These are phyloP conservation scores for Blastocystis sp. DNA, from an alignment of 352 stramenopile species.

Conservation along the genomic window DNA sequence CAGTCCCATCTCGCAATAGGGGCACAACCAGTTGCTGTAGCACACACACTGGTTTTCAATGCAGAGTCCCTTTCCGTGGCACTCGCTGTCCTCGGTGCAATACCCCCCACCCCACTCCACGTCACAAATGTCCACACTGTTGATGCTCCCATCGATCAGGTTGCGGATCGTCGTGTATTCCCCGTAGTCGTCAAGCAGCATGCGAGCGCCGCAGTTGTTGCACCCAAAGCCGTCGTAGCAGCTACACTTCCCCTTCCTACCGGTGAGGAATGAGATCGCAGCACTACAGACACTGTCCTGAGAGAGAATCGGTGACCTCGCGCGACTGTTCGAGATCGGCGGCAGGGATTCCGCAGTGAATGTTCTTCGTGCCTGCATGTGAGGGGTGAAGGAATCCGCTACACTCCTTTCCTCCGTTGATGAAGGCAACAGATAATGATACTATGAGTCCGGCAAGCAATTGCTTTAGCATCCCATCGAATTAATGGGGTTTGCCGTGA, in stretches of 20 bases:
- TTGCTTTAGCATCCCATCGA: no score
- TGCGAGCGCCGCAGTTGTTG: conserved; percentile 50
- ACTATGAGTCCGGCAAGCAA: no score
- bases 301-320: conserved; percentile 61
- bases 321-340: conserved; percentile 64
- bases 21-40: conserved; percentile 73
- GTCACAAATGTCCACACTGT: conserved; percentile 58
- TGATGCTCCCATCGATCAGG: background rate
- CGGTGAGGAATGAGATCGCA: background rate
- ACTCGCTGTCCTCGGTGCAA: conserved; percentile 60
- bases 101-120: conserved; percentile 68
- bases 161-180: conserved; percentile 59
- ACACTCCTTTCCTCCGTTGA: conserved; percentile 50
- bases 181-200: conserved; percentile 55
- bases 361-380: conserved; percentile 47
- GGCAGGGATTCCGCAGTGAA: conserved; percentile 70
- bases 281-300: conserved; percentile 55
- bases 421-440: background rate
- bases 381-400: background rate
- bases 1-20: conserved; percentile 61
- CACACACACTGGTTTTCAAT: conserved; percentile 73
- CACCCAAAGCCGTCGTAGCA: conserved; percentile 69
- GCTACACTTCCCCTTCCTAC: conserved; percentile 54
- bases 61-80: conserved; percentile 52
- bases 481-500: no score